Evolutionary conservation across 108 stramenopile genomes (phyloP).

Genomic region (Pseudonitzschia multiseries): DNA sequence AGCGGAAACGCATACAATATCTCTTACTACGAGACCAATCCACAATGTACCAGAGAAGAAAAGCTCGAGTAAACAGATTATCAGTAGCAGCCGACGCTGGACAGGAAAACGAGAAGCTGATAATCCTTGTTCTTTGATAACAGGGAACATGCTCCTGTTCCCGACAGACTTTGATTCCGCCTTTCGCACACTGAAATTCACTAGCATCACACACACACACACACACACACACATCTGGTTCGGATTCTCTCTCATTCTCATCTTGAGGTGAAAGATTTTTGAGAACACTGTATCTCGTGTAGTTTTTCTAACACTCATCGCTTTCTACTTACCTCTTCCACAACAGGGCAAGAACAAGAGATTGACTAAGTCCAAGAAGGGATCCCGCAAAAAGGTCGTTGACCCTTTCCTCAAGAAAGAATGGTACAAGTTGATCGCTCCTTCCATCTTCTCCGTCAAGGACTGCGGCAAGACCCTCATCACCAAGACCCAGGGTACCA

Average conservation of each 20-base stretch:
- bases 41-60: background rate
- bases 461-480: slow-evolving; percentile 98
- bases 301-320: background rate
- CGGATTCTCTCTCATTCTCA: no score
- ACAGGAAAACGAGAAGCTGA: no score
- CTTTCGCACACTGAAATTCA: no score
- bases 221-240: no score
- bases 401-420: slow-evolving; percentile 99
- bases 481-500: slow-evolving; percentile 96
- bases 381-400: slow-evolving; percentile 88
- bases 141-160: no score
- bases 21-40: background rate
- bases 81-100: no score
- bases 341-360: slow-evolving; percentile 98
- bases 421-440: slow-evolving; percentile 99
- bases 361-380: slow-evolving; percentile 94
- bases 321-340: slow-evolving; percentile 2
- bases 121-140: no score
- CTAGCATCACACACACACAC: no score
- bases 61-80: no score
- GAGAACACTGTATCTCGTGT: no score
- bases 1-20: no score
- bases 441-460: slow-evolving; percentile 93
- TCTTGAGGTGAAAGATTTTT: background rate
- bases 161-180: no score